Evolutionary conservation across 2,329 filamentous ascomycete genomes (phyloP).

Genomic region (Pestalotiopsis sp.): DNA sequence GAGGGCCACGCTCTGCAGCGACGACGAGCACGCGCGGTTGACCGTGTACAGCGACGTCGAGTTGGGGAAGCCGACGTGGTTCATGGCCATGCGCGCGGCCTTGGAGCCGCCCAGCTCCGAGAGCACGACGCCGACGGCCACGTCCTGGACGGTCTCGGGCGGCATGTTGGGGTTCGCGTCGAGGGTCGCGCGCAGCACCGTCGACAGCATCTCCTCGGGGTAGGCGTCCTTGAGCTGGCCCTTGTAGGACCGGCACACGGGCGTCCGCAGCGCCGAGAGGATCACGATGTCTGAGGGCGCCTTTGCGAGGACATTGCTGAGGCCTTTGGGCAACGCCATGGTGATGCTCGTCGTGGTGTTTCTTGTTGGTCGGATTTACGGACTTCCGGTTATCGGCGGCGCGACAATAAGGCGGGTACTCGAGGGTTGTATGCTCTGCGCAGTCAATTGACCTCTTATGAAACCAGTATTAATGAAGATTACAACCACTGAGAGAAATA

Average conservation of each 20-base stretch:
- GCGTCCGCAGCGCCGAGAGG: constrained; percentile 86
- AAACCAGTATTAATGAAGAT: not conserved
- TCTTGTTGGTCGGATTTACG: not conserved
- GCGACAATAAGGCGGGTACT: not conserved
- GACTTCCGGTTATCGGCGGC: not conserved
- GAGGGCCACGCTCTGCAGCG: constrained; percentile 74
- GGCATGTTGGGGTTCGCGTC: constrained; percentile 73
- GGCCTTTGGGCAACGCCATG: constrained; percentile 64
- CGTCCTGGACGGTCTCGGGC: constrained; percentile 72
- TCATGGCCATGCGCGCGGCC: constrained; percentile 87
- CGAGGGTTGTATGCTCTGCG: not conserved
- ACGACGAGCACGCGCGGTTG: constrained; percentile 84
- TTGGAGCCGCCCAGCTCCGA: constrained; percentile 90
- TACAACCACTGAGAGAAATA: not conserved
- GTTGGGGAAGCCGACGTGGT: constrained; percentile 77
- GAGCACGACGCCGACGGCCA: constrained; percentile 86
- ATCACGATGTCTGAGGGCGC: constrained; percentile 82
- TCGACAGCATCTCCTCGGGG: constrained; percentile 83
- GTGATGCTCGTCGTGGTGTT: constrained; percentile 15
- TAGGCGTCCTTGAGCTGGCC: constrained; percentile 85
- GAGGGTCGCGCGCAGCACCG: constrained; percentile 68
- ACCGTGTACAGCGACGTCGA: constrained; percentile 81
- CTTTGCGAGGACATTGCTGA: constrained; percentile 78
- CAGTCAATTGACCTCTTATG: not conserved
- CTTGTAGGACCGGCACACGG: constrained; percentile 81